Conservation (phyloP, 345 rosid genomes). For the Melaleuca alternifolia region DNA sequence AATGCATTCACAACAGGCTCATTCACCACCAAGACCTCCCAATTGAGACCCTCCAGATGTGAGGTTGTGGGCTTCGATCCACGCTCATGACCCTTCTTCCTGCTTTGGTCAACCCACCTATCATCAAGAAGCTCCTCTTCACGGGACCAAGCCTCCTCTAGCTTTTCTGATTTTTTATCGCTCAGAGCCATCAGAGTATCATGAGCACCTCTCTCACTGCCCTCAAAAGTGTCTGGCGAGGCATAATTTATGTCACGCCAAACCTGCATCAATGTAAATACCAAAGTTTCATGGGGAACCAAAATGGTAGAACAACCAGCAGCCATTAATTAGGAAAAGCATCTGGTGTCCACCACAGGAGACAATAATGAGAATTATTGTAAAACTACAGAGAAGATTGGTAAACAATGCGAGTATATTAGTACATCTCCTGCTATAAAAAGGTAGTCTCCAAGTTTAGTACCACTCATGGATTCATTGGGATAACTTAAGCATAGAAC, state of each 20-base stretch:
- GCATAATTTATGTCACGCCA: slow-evolving; percentile 76
- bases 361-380: not conserved
- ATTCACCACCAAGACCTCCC: slow-evolving; percentile 89
- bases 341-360: not conserved
- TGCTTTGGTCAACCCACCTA: slow-evolving; percentile 62
- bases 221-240: slow-evolving; percentile 23
- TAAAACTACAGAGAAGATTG: not conserved
- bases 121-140: slow-evolving; percentile 89
- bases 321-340: not conserved
- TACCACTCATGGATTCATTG: not conserved
- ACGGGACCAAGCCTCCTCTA: slow-evolving; percentile 35
- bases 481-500: not conserved
- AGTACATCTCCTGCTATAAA: not conserved
- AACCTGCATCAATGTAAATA: not conserved
- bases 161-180: slow-evolving; percentile 12
- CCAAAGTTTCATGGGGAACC: not conserved
- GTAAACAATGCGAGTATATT: not conserved
- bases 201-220: slow-evolving; percentile 15
- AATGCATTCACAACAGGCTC: slow-evolving; percentile 73
- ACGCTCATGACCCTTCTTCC: slow-evolving; percentile 43
- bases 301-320: not conserved
- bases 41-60: slow-evolving; percentile 73
- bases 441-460: not conserved
- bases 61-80: slow-evolving; percentile 34
- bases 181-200: slow-evolving; percentile 36